Evolutionary conservation across 1,284 basidiomycete genomes (phyloP).

Genomic region (Marasmius fiardii): DNA sequence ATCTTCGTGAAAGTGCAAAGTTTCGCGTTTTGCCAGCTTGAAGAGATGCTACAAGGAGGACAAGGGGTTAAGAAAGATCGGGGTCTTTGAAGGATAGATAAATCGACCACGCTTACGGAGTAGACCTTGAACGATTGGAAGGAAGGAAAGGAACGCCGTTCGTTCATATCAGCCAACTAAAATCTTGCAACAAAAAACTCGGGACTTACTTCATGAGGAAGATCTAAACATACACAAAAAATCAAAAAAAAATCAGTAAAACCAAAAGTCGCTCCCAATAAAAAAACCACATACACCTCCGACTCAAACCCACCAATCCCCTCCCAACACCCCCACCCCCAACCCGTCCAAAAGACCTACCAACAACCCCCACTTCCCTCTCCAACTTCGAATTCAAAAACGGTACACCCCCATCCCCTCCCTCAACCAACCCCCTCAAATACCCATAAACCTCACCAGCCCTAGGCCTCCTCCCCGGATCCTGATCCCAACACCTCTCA

Average conservation of each 20-base stretch:
- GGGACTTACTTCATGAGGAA: background rate
- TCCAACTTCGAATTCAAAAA: background rate
- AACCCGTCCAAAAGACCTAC: too few relatives aligned
- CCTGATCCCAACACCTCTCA: background rate
- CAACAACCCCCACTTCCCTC: too few relatives aligned
- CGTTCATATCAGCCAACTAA: background rate
- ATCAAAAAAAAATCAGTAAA: background rate
- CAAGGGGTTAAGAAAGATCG: background rate
- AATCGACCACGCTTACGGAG: background rate
- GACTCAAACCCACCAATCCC: too few relatives aligned
- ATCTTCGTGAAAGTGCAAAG: background rate
- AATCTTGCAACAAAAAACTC: too few relatives aligned
- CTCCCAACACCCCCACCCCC: too few relatives aligned
- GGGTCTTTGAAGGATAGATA: background rate
- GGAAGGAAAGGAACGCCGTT: background rate
- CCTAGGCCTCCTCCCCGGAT: background rate
- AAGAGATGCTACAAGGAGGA: conserved; percentile 1
- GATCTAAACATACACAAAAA: background rate
- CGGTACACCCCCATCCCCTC: background rate
- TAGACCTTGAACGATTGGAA: background rate
- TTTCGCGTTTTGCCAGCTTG: conserved; percentile 10
- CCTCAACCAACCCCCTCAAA: background rate
- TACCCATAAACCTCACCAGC: background rate
- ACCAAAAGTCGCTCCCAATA: background rate
- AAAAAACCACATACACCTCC: background rate